Evolutionary conservation across 305 asterid species (phyloP).

Genomic region (Rubia peregrina): DNA sequence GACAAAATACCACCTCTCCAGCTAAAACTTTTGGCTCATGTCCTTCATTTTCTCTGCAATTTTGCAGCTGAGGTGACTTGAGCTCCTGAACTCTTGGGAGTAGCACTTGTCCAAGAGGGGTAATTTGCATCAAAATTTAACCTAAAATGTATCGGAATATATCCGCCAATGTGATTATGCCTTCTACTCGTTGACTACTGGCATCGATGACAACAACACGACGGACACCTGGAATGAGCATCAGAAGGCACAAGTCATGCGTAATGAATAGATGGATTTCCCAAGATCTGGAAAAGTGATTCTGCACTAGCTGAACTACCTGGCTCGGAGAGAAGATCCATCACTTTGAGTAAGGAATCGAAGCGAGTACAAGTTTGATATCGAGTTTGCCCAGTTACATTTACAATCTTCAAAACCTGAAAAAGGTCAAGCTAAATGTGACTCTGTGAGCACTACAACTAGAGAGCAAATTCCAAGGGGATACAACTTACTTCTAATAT

Average conservation of each 20-base stretch:
- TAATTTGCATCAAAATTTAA: slow-evolving; percentile 18
- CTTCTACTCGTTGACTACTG: slow-evolving; percentile 40
- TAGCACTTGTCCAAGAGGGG: neutral
- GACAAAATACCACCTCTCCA: neutral
- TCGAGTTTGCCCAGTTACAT: slow-evolving; percentile 25
- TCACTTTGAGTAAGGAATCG: slow-evolving; percentile 51
- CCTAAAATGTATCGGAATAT: slow-evolving; percentile 37
- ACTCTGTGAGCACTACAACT: neutral
- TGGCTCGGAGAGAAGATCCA: slow-evolving; percentile 62
- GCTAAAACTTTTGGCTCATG: neutral
- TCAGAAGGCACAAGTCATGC: neutral
- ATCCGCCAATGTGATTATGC: slow-evolving; percentile 58
- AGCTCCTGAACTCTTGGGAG: neutral
- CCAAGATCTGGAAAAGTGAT: neutral
- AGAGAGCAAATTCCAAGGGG: neutral
- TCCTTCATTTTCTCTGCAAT: neutral
- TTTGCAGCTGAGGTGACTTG: neutral
- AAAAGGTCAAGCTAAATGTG: neutral
- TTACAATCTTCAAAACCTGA: slow-evolving; percentile 47
- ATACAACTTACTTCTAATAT: slow-evolving; percentile 45
- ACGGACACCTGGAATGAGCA: slow-evolving; percentile 38
- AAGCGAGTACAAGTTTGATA: slow-evolving; percentile 53
- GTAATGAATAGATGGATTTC: neutral
- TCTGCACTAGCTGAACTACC: slow-evolving; percentile 28
- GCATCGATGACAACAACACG: slow-evolving; percentile 50